Evolutionary conservation across 208 protist genomes (phyloP), one percentile per base, ranked within the genome.

Genomic region (Trypanosoma avium): DNA sequence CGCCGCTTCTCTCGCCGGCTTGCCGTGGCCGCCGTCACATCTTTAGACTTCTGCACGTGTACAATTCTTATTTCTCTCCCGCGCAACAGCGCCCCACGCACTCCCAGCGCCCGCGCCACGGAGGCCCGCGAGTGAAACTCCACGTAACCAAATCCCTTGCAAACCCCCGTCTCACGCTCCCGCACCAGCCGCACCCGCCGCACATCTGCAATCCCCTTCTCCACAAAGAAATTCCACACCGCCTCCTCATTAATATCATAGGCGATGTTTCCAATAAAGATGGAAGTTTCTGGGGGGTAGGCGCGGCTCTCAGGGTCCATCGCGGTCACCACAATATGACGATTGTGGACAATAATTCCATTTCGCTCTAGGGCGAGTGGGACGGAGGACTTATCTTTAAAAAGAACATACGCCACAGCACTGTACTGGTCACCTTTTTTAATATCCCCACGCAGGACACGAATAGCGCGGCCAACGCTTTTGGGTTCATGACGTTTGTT

Each of bases 121-220:
- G 83, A 91, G 8, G 75, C 26, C 32, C 49, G 9, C 53, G 62
- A 47, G 17, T 79, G 22, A 53, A 97, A 97, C 70, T 97, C 86
- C 8, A 97, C 92, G 62, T 97, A 97, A 46, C 92, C 92, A 46
- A 95, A 95, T 15, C 92, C 92, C 54, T 97, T 95, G 74, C 88
- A 92, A 36, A 61, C 58, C 33, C 88, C 90, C 3, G 78, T 84
- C 29, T 94, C 86, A 9, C 86, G 74, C 45, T 95, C 88, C 22
- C 88, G 79, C n/a, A 94, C 74, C n/a, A 97, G 67, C 2, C 88
- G 86, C 24, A 94, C 84, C 8, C 88, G 81, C 67, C 78, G 82
- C 43, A 94, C 82, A 67, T 93, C 88, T 27, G 67, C 24, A 13
- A 93, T 73, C n/a, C 88, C 88, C 26, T 93, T 77, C 48, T 87